Base-by-base conservation (phyloP, 2,329 filamentous ascomycete genomes). In the Aureobasidium leucospermi region DNA sequence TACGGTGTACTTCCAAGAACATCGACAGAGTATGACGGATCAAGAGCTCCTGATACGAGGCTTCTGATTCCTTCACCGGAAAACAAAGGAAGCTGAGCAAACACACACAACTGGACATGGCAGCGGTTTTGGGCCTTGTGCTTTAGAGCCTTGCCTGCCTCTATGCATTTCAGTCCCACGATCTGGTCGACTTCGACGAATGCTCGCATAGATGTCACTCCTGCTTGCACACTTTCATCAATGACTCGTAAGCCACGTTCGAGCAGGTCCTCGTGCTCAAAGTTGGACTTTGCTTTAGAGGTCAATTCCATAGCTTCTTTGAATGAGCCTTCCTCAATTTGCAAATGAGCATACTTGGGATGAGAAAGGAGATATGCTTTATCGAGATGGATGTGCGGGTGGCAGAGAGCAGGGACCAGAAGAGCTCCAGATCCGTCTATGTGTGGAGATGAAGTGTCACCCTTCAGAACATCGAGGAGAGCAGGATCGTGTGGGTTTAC, bases 311-410 rank as follows among this genome's bases (percentile, higher is more conserved):
- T 78, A 6, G 87, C 87, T 72, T 90, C 87, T 0, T 74, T 68
- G 69, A 90, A 89, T 36, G 82, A 79, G 43, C 87, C 87, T 3
- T 75, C 75, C 48, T 77, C 68, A 15, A 87, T 83, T 41, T 82
- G 77, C 13, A 88, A 75, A 64, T 87, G 79, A 1, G 78, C 73
- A 70, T 85, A 88, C 66, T 78, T 79, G 4, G 81, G 78, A 64
- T 83, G 77, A 19, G 76, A 82, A 9, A 86, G 75, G 31, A 86
- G 71, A 64, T 82, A 86, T 41, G 82, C 79, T 67, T 86, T 86
- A 70, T 90, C 87, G 31, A 90, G 76, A 67, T 90, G 87, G 53
- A 90, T 82, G 64, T 90, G 87, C 7, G 87, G 85, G 67, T 90
- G 87, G 64, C 85, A 88, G 3, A 90, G 77, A 8, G 80, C 78